Evolutionary conservation across 2,329 filamentous ascomycete genomes (phyloP).

Genomic region (Macroventuria anomochaeta): DNA sequence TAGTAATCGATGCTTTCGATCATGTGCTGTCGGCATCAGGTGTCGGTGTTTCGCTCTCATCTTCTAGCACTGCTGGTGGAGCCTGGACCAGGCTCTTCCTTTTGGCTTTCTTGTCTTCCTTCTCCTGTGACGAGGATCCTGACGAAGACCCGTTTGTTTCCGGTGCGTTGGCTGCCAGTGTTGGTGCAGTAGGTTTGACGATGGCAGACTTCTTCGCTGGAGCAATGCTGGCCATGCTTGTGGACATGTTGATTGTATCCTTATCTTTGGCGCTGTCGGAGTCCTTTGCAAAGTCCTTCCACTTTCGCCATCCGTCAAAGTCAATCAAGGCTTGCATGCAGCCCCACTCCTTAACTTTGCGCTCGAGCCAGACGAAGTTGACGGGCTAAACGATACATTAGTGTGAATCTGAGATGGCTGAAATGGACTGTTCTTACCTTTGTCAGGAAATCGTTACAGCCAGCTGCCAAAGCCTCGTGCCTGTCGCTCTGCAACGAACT

Average conservation of each 20-base stretch:
- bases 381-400: slow-evolving; percentile 70
- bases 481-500: slow-evolving; percentile 94
- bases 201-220: slow-evolving; percentile 31
- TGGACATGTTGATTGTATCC: slow-evolving; percentile 43
- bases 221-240: slow-evolving; percentile 41
- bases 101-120: slow-evolving; percentile 44
- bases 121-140: slow-evolving; percentile 11
- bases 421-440: slow-evolving; percentile 67
- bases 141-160: slow-evolving; percentile 32
- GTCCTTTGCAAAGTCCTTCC: slow-evolving; percentile 76
- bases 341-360: slow-evolving; percentile 99
- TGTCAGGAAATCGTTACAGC: slow-evolving; percentile 97
- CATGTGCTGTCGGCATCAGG: slow-evolving; percentile 21
- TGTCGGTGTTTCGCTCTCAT: slow-evolving; percentile 35
- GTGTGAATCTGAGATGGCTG: not conserved
- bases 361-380: slow-evolving; percentile 95
- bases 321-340: slow-evolving; percentile 99
- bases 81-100: slow-evolving; percentile 40
- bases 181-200: slow-evolving; percentile 21
- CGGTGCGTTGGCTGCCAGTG: slow-evolving; percentile 21
- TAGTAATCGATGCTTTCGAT: too few species aligned
- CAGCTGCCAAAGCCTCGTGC: slow-evolving; percentile 91
- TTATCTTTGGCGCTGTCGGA: slow-evolving; percentile 47
- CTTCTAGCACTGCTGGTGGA: slow-evolving; percentile 33
- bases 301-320: slow-evolving; percentile 96